Conservation (phyloP, 73 alveolate species). For the Tetrahymena elliotti region DNA sequence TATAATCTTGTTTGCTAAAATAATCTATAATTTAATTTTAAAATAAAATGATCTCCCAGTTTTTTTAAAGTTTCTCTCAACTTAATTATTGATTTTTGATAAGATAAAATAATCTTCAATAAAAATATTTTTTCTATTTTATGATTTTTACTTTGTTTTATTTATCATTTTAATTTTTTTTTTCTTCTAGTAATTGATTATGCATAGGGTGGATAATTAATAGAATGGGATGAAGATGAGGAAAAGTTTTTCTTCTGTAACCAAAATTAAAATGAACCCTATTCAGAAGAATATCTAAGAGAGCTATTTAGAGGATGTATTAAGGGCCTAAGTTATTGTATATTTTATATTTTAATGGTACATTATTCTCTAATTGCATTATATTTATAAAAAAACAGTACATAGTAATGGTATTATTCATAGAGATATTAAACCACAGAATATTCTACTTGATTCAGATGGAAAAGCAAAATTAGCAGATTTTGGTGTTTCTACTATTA, state of each 20-base stretch:
- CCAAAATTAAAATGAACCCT: conserved; percentile 18
- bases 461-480: conserved; percentile 85
- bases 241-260: conserved; percentile 54
- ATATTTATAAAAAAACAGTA: conserved; percentile 41
- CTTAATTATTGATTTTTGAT: no score
- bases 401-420: conserved; percentile 88
- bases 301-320: conserved; percentile 61
- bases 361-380: not conserved
- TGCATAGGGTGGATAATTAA: conserved; percentile 78
- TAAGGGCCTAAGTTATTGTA: conserved; percentile 60
- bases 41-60: no score
- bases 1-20: no score
- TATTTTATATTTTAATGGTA: not conserved
- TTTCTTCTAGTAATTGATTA: conserved; percentile 76
- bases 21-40: no score
- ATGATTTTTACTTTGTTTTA: no score
- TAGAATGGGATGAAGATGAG: conserved; percentile 84
- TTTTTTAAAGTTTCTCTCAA: no score
- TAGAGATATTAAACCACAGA: conserved; percentile 94
- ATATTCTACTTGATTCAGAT: conserved; percentile 76
- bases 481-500: conserved; percentile 71
- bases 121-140: no score
- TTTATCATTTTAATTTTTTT: not conserved
- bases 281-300: conserved; percentile 49
- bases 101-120: no score